Percentiles rank a stretch among this genome's conserved stretches.
Evolutionary conservation across 768 basidiomycete genomes (phyloP).

Genomic region (Phylloporus arenicola): DNA sequence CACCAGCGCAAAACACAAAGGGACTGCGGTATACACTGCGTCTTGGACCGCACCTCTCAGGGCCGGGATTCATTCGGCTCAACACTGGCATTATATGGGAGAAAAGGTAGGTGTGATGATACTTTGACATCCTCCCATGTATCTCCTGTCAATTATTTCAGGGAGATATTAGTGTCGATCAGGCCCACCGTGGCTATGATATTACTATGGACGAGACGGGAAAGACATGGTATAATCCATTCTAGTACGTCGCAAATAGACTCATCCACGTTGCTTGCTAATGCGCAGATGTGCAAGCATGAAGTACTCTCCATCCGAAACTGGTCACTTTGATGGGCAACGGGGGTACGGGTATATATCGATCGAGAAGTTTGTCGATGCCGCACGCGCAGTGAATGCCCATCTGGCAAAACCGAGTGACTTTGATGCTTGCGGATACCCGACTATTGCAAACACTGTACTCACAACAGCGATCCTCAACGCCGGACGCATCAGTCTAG

Average conservation of each 20-base stretch:
- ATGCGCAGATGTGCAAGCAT: slow-evolving; percentile 48
- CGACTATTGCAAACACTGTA: slow-evolving; percentile 86
- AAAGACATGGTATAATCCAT: slow-evolving; percentile 84
- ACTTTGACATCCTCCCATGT: not conserved
- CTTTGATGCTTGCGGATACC: slow-evolving; percentile 75
- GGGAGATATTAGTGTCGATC: slow-evolving; percentile 91
- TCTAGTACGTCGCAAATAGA: slow-evolving; percentile 61
- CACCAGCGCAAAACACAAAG: slow-evolving; percentile 66
- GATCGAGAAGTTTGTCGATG: slow-evolving; percentile 89
- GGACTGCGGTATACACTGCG: slow-evolving; percentile 89
- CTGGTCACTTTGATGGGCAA: slow-evolving; percentile 91
- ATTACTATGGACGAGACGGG: slow-evolving; percentile 82
- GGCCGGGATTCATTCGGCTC: slow-evolving; percentile 83
- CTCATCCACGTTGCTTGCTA: slow-evolving; percentile 1
- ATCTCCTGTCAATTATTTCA: slow-evolving; percentile 25
- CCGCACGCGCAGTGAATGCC: slow-evolving; percentile 72
- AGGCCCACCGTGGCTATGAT: slow-evolving; percentile 92
- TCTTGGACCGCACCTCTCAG: slow-evolving; percentile 92
- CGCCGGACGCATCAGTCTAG: slow-evolving; percentile 84
- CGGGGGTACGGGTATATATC: slow-evolving; percentile 89
- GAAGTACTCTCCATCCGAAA: slow-evolving; percentile 91
- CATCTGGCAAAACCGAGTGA: slow-evolving; percentile 58
- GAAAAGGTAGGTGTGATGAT: slow-evolving; percentile 55
- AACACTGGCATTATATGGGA: slow-evolving; percentile 94
- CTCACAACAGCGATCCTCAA: slow-evolving; percentile 84